A percentile compares a stretch with the other conserved stretches of the same genome.
Evolutionary conservation across 2,329 filamentous ascomycete species (phyloP).

Genomic region (Penicillium decumbens): DNA sequence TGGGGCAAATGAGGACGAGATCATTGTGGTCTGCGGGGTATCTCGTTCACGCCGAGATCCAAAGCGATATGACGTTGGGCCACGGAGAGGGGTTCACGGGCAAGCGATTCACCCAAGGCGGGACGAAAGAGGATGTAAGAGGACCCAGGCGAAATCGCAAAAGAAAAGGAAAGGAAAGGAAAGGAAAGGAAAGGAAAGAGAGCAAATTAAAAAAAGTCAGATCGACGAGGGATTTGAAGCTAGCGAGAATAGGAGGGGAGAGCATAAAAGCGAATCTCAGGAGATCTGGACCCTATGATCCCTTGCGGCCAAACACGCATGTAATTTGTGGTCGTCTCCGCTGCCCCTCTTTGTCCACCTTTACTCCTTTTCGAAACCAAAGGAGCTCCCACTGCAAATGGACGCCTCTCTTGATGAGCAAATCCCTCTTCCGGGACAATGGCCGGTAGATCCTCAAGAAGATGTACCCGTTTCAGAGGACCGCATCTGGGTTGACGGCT

Average conservation of each 20-base stretch:
- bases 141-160: background rate
- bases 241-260: background rate
- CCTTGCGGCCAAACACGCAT: background rate
- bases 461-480: slow-evolving; percentile 57
- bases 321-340: background rate
- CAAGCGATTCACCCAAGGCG: background rate
- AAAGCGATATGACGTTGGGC: background rate
- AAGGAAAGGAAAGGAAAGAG: background rate
- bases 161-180: background rate
- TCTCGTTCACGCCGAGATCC: background rate
- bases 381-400: slow-evolving; percentile 7
- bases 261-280: background rate
- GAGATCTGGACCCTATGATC: slow-evolving; percentile 8
- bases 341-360: slow-evolving; percentile 5
- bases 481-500: slow-evolving; percentile 96
- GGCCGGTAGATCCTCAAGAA: slow-evolving; percentile 62
- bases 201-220: background rate
- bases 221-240: background rate
- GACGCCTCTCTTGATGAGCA: slow-evolving; percentile 25
- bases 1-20: slow-evolving; percentile 33
- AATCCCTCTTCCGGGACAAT: slow-evolving; percentile 53
- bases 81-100: background rate
- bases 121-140: background rate
- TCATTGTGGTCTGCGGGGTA: slow-evolving; percentile 22
- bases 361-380: background rate